Evolutionary conservation across 78 protist genomes (phyloP), one percentile per base, ranked within the genome.

Genomic region (Andalucia godoyi): DNA sequence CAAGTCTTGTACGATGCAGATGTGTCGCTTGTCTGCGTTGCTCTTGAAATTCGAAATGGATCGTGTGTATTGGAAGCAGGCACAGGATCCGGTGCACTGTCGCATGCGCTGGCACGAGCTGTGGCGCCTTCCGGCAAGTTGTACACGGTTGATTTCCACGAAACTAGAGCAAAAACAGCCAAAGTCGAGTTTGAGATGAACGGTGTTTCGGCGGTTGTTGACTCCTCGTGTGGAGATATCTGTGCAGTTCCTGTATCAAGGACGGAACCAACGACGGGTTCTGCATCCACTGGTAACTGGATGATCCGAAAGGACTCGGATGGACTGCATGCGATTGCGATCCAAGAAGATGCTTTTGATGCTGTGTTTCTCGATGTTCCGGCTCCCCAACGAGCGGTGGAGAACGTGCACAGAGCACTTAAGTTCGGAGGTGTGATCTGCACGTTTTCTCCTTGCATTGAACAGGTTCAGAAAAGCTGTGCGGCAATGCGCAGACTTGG

Each of bases 381-480:
- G 0, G 36, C 75, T 12, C 95, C 95, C 23, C 78, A 86, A 88
- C 61, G 30, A 12, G 88, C 81, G 1, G 62, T 87, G 33, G 58
- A 18, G 8, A 39, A 61, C 45, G 91, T 80, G 10, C 43, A 68
- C 33, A 61, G 58, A 2, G 67, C 62, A 10, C 69, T 89, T 38
- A 40, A 50, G 40, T 55, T 45, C 33, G 85, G 84, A 36, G 84
- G 88, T 21, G 57, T 58, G 63, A 55, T 90, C 25, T 90, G 95
- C 47, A 70, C 80, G n/a, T 90, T 87, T 77, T 82, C 91, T 13
- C 95, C 95, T 5, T 87, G 92, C 75, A 88, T 90, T 43, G 95
- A 90, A 55, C 95, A 90, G 65, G 85, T 76, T 3, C 76, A 71
- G 47, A 3, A 10, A 32, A 54, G 7, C 37, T 57, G 68, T 39